Base-by-base conservation (phyloP, 1,139 yeast genomes). In the Protomyces inouyei region DNA sequence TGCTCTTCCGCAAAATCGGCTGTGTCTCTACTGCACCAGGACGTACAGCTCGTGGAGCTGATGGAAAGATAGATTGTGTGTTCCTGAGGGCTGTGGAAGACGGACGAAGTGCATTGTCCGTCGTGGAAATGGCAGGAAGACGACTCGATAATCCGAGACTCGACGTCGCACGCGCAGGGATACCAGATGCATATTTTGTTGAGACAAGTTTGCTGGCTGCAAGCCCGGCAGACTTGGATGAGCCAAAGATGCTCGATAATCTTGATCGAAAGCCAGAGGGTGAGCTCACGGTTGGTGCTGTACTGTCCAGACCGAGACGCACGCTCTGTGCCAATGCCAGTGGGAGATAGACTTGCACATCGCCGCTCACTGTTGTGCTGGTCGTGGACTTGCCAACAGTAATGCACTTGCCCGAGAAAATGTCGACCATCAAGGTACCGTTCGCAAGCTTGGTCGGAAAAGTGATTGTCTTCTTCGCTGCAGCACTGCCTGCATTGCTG, bases 341-440 rank as follows among this genome's bases (percentile, higher is more conserved):
- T 0, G 63, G 63, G 3, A 59, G 45, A 35, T 40, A 59, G 36
- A 59, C 45, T 36, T 59, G 63, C 14, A 57, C 57, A 16, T 18
- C 18, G 32, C 63, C 63, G 2, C 57, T 16, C 16, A 52, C 53
- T 12, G 52, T 43, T 8, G 45, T 37, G 23, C 55, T 57, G 16
- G 57, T 52, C 9, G 38, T 16, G 3, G 63, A 59, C 32, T 59
- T 59, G 45, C 64, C 64, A 14, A 60, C 60, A 21, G 51, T 18
- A n/a, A 60, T 51, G n/a, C 55, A 54, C 14, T 36, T 21, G 52
- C 64, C 54, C 5, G 55, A 35, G 12, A 60, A 38, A 10, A 60
- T 51, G 25, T 60, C 48, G 25, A 60, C 64, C 14, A 60, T 51
- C 23, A 55, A 23, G 8, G 64, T 60, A 14, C 60, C 60, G 18